A percentile compares a stretch with the other conserved stretches of the same genome.
Evolutionary conservation across 2,329 filamentous ascomycete species (phyloP).

Genomic region (Botryotinia calthae): DNA sequence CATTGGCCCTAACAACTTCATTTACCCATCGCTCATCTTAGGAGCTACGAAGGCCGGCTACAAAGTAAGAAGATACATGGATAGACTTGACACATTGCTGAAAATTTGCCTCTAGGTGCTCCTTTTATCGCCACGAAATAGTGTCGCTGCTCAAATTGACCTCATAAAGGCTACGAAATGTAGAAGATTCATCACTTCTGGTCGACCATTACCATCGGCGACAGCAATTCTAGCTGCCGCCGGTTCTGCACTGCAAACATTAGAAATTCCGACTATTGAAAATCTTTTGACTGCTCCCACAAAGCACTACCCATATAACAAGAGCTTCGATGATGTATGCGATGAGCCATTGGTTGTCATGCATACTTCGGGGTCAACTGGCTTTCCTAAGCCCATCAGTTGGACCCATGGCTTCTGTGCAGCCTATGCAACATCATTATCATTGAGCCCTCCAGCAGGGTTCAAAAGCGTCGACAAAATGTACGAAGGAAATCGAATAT

Average conservation of each 20-base stretch:
- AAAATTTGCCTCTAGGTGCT: not conserved
- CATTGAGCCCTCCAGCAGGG: not conserved
- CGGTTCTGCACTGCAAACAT: not conserved
- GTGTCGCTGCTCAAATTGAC: conserved; percentile 6
- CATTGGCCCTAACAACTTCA: not conserved
- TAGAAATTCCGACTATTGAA: not conserved
- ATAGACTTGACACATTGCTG: not conserved
- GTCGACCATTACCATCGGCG: not conserved
- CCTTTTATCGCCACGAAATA: conserved; percentile 13
- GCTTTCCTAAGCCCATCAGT: conserved; percentile 22
- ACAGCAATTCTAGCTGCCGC: not conserved
- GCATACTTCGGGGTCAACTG: conserved; percentile 24
- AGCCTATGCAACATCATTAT: not conserved
- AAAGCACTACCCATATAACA: conserved; percentile 5
- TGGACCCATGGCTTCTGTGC: not conserved
- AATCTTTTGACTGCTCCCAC: not conserved
- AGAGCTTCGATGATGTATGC: conserved; percentile 31
- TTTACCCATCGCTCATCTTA: not conserved
- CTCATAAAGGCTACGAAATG: conserved; percentile 1
- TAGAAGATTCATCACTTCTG: conserved; percentile 3
- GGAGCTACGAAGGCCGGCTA: conserved; percentile 3
- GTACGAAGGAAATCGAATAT: not conserved
- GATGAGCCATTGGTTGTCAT: conserved; percentile 18
- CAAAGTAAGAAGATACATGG: not conserved
- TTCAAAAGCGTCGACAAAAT: not conserved